Base-by-base conservation (phyloP, 192 early-diverging fungal genomes). In the Rhizophagus prolifer region DNA sequence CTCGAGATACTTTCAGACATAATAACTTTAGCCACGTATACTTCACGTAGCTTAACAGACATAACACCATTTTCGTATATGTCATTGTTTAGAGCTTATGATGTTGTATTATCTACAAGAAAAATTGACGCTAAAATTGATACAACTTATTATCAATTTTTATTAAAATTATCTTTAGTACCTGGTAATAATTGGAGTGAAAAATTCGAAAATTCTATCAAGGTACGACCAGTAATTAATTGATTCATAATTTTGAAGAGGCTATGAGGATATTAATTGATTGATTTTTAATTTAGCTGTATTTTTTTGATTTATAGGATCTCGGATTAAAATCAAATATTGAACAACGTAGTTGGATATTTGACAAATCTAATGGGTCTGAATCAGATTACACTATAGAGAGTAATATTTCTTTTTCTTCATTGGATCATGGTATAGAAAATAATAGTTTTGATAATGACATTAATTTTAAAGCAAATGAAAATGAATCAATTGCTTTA, bases 71-170 rank as follows among this genome's bases (percentile, higher is more conserved):
- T 36, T 44, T 76, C 75, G 19, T 76, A 30, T 21, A 41, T 76
- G 21, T 71, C 16, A 6, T 23, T 76, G 8, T 76, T 76, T 58
- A 63, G 75, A 28, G 75, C 75, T 7, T 41, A 76, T 44, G 75
- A 76, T 76, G 41, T 67, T 25, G 75, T 76, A 34, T 67, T 76
- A 7, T 30, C 30, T 67, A 64, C 64, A 34, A 69, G 75, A 19
- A 63, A 34, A 44, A 59, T 63, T 70, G 36, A 76, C 25, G 62
- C 75, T 4, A 58, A 44, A 9, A 38, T 23, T 19, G 65, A 76
- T 76, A 34, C 19, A 19, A 4, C 47, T 34, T 76, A 76, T 76
- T 76, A 76, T 68, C 61, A 44, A 30, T 70, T 47, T 19, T 70
- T 70, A 50, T 70, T 70, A 50, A 70, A 70, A 47, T 50, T 70